Percentiles rank a stretch among this genome's conserved stretches.
Evolutionary conservation across 2,329 filamentous ascomycete species (phyloP).

Genomic region (Nothophoma quercina): DNA sequence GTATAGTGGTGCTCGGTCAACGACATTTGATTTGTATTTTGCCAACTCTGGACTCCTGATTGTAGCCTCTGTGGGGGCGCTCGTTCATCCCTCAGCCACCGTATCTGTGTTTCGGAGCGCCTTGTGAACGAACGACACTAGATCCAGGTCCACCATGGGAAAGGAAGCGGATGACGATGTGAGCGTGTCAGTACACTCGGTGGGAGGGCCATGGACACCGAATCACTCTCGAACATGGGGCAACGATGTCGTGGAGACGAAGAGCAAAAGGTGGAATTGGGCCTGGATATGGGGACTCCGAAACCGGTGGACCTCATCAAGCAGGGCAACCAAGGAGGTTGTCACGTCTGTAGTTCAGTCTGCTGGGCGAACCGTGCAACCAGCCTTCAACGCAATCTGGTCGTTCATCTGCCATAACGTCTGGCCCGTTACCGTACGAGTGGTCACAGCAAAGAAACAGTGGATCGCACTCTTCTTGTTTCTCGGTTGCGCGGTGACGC

Average conservation of each 20-base stretch:
- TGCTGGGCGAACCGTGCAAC: not conserved
- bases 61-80: not conserved
- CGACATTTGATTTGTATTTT: too few relatives aligned
- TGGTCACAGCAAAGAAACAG: constrained; percentile 18
- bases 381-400: not conserved
- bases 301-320: not conserved
- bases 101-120: not conserved
- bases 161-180: constrained; percentile 1
- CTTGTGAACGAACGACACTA: not conserved
- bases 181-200: constrained; percentile 4
- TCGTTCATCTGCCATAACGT: not conserved
- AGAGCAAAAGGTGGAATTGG: constrained; percentile 1
- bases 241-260: constrained; percentile 6
- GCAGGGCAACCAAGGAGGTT: not conserved
- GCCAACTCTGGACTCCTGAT: too few relatives aligned
- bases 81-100: not conserved
- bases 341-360: not conserved
- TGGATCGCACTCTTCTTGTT: constrained; percentile 21
- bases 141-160: not conserved
- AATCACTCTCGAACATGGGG: constrained; percentile 5
- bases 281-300: constrained; percentile 12
- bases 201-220: not conserved
- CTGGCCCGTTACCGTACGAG: not conserved
- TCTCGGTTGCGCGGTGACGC: constrained; percentile 10
- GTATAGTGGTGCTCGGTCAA: too few relatives aligned